Percentiles rank a stretch among this genome's conserved stretches.
Evolutionary conservation across 2,329 filamentous ascomycete species (phyloP).

Genomic region (Paecilomyces dactylethromorphus): DNA sequence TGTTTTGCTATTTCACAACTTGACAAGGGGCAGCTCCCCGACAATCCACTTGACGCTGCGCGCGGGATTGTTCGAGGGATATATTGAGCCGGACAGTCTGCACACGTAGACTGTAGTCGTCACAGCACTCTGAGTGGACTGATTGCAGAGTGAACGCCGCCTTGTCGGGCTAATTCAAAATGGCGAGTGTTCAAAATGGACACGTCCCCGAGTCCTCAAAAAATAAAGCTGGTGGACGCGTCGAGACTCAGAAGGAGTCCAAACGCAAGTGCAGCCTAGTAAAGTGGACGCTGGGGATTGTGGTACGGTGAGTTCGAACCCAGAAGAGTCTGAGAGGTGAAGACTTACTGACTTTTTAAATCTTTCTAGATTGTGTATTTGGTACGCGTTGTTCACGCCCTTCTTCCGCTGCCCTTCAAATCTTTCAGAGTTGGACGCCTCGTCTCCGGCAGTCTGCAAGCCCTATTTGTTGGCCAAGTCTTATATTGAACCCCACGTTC

Average conservation of each 20-base stretch:
- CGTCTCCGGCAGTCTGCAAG: constrained; percentile 72
- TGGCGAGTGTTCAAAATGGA: constrained; percentile 21
- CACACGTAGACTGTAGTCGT: not conserved
- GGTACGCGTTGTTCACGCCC: constrained; percentile 77
- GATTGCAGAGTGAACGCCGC: not conserved
- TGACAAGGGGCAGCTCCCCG: constrained; percentile 1
- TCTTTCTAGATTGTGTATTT: constrained; percentile 61
- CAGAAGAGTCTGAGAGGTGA: not conserved
- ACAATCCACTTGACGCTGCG: not conserved
- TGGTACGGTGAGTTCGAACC: constrained; percentile 25
- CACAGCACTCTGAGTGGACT: not conserved
- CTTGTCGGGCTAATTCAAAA: constrained; percentile 10
- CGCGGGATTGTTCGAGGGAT: not conserved
- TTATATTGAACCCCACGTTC: constrained; percentile 65
- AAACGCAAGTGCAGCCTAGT: constrained; percentile 16
- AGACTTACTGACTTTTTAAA: constrained; percentile 5
- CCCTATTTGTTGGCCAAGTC: constrained; percentile 64
- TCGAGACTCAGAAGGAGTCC: constrained; percentile 5
- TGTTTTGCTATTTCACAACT: not conserved
- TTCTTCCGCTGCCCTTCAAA: constrained; percentile 75
- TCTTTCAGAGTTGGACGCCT: constrained; percentile 59
- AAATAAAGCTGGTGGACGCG: constrained; percentile 10
- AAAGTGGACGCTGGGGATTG: constrained; percentile 28
- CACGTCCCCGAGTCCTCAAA: constrained; percentile 12
- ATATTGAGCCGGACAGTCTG: not conserved